Evolutionary conservation across 2,329 filamentous ascomycete genomes (phyloP).

Genomic region (Zasmidium angulare): DNA sequence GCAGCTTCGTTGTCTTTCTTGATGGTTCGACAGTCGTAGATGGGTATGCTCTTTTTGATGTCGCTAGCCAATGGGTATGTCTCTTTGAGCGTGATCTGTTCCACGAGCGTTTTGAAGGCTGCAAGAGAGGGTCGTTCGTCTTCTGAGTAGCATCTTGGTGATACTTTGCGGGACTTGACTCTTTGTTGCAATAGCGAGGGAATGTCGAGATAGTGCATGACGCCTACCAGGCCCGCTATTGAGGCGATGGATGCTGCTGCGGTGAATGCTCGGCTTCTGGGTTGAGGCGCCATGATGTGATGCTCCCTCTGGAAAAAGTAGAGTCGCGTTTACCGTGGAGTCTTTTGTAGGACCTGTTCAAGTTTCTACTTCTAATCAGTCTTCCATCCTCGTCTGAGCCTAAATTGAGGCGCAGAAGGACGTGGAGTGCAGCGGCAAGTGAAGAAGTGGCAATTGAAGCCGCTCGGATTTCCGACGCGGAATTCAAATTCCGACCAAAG

Average conservation of each 20-base stretch:
- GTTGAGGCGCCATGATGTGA: too few relatives aligned
- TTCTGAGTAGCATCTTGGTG: slow-evolving; percentile 21
- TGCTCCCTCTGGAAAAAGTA: too few relatives aligned
- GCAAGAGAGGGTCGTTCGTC: slow-evolving; percentile 21
- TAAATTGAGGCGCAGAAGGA: too few relatives aligned
- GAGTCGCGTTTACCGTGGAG: too few relatives aligned
- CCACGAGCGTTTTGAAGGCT: slow-evolving; percentile 25
- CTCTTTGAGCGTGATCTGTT: slow-evolving; percentile 18
- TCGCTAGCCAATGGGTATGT: slow-evolving; percentile 51
- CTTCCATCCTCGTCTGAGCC: too few relatives aligned
- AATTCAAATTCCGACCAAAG: too few relatives aligned
- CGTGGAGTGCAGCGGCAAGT: too few relatives aligned
- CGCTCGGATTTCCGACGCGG: too few relatives aligned
- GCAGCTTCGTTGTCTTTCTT: slow-evolving; percentile 30
- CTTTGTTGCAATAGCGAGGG: slow-evolving; percentile 21
- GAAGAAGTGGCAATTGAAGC: too few relatives aligned
- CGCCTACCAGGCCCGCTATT: slow-evolving; percentile 8
- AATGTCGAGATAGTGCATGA: slow-evolving; percentile 24
- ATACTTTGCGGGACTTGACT: slow-evolving; percentile 21
- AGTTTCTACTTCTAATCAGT: too few relatives aligned
- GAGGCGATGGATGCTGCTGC: slow-evolving; percentile 11
- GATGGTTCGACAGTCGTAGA: slow-evolving; percentile 52
- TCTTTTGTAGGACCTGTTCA: too few relatives aligned
- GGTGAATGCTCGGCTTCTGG: slow-evolving; percentile 1
- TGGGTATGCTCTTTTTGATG: slow-evolving; percentile 54